Evolutionary conservation across 1,139 yeast genomes (phyloP), one percentile per base, ranked within the genome.

Genomic region (Saccharomyces hybrid): DNA sequence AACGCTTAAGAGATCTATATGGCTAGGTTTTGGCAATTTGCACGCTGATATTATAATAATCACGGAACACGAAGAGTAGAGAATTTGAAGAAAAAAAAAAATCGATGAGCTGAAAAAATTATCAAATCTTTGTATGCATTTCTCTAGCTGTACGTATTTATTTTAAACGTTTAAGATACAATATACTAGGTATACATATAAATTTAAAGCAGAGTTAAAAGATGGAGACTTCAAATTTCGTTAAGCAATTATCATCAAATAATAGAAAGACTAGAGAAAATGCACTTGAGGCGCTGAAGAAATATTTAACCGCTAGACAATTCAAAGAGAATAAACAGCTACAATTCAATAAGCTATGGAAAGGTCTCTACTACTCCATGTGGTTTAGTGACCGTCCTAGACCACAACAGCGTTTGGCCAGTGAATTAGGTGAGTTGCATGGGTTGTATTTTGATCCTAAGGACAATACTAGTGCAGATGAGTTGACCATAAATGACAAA

Each of bases 351-450:
- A 90, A 91, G 70, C 75, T 93, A 57, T 93, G 98, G 97, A 89
- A 88, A 71, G 99, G 98, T 8, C 77, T 93, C 51, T 93, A 86
- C 71, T 93, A 78, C 69, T 83, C 89, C 29, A 88, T 93, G 96
- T 93, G 99, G 99, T 89, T 86, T 72, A 82, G 96, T 67, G 99
- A 93, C 71, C 81, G 95, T 64, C 95, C 96, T 31, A 78, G 85
- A 62, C 95, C 96, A 29, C 99, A 93, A 72, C 96, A 90, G 70
- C 75, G 84, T 57, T 75, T 93, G 49, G 96, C 96, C 2, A 81
- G 78, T 53, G 82, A 81, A 52, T 75, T 93, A 59, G 96, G 95
- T 0, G 77, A 73, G 51, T 74, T 93, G 51, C 79, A 78, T 57
- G 54, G 63, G 28, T 75, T 62, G 21, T 68, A 64, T 49, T 62